Evolutionary conservation across 106 monocot species (phyloP), one percentile per base, ranked within the genome.

Genomic region (Amphibolis antarctica): DNA sequence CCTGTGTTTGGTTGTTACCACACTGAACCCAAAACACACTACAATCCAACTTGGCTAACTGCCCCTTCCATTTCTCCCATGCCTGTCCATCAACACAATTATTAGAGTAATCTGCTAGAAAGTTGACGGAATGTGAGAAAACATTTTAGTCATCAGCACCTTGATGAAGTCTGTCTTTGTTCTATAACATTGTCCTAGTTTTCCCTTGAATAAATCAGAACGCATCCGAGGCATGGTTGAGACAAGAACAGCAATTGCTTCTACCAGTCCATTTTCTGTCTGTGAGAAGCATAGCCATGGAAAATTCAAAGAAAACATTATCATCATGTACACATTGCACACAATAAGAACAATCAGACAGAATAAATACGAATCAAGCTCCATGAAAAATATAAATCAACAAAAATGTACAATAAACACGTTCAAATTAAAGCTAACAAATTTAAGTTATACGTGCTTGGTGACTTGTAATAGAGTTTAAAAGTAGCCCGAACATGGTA

Each of bases 251-350:
- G 82, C 86, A 73, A 96, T 86, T 30, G 94, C 81, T 70, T 96
- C 94, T 19, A 96, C 94, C 66, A 96, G 60, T 6, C 94, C 94
- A 77, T 96, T 96, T 83, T 96, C 94, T 69, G 82, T 89, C 94
- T 96, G 79, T 63, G 18, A 26, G 25, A 63, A 46, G 26, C 46
- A 63, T 44, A 44, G 22, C 17, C 49, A 49, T 49, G 13, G 17
- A 49, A 49, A 49, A 14, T 36, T 36, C 15, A 28, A 28, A 27
- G 26, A 56, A 17, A 15, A 53, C n/a, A 53, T 23, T 53, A 4
- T 53, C 19, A 19, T 53, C 53, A 53, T 19, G 53, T 23, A 19
- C 10, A 53, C 17, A 53, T 23, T 10, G 21, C 20, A 53, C 20
- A 53, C 10, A 53, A 19, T n/a, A 23, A 53, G 21, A 19, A 1